Percentiles rank a stretch among this genome's conserved stretches.
phyloP scores from a whole-genome alignment of 306 rosid species.

The Inga oerstediana region DNA sequence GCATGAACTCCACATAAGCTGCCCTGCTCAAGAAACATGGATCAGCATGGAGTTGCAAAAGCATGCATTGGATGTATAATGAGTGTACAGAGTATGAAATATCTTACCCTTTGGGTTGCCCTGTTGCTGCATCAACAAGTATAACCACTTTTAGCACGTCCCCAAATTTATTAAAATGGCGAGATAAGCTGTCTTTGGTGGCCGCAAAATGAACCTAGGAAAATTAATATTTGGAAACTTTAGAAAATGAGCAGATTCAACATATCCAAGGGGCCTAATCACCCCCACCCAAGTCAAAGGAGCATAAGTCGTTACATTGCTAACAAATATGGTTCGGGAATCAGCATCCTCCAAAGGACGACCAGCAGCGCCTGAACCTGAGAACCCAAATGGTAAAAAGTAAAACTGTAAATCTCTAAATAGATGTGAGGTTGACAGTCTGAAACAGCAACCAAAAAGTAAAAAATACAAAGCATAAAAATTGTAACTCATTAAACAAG shows the following conservation, averaged over 20 bases:
- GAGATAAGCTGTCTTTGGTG: constrained; percentile 83
- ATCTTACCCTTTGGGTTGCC: constrained; percentile 89
- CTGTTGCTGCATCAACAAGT: constrained; percentile 78
- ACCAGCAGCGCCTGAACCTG: constrained; percentile 60
- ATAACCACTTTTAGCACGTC: constrained; percentile 83
- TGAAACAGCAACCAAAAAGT: not conserved
- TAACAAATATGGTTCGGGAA: constrained; percentile 85
- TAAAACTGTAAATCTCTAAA: constrained; percentile 2
- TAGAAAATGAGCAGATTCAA: constrained; percentile 35
- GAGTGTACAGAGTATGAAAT: constrained; percentile 28
- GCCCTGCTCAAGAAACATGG: constrained; percentile 65
- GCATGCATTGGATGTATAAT: not conserved
- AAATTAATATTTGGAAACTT: constrained; percentile 16
- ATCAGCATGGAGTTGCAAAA: constrained; percentile 24
- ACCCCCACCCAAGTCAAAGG: constrained; percentile 32
- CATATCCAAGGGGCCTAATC: not conserved
- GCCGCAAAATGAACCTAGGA: constrained; percentile 95
- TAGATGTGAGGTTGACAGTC: not conserved
- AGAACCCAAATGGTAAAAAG: constrained; percentile 21
- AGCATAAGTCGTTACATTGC: constrained; percentile 66
- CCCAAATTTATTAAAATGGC: constrained; percentile 89
- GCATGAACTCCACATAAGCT: constrained; percentile 93
- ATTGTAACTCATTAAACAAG: not conserved
- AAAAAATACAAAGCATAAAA: constrained; percentile 14
- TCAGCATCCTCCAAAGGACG: constrained; percentile 85